A percentile compares a stretch with the other conserved stretches of the same genome.
Conservation (phyloP, 768 basidiomycete species). For the Zangia roseola region DNA sequence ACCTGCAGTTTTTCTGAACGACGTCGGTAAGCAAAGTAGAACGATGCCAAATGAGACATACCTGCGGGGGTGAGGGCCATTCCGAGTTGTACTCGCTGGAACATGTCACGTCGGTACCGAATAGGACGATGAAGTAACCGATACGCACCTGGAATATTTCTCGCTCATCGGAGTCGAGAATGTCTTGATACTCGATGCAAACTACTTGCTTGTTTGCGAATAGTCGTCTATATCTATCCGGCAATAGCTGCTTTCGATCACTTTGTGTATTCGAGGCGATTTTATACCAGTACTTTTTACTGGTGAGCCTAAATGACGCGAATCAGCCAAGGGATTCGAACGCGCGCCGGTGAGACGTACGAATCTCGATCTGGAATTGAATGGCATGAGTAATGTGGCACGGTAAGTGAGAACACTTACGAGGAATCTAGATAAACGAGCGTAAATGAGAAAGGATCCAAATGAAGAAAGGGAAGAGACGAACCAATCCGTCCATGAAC, state of each 20-base stretch:
- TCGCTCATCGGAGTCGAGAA: conserved; percentile 55
- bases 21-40: background rate
- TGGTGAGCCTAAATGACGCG: conserved; percentile 4
- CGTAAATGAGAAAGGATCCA: conserved; percentile 2
- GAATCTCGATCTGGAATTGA: conserved; percentile 39
- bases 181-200: conserved; percentile 73
- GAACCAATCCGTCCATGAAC: conserved; percentile 70
- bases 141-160: conserved; percentile 67
- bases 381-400: background rate
- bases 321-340: background rate
- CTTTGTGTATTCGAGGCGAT: conserved; percentile 7
- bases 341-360: conserved; percentile 34
- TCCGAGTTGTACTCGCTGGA: conserved; percentile 72
- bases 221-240: conserved; percentile 51
- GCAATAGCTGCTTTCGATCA: conserved; percentile 40
- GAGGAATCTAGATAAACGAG: conserved; percentile 47
- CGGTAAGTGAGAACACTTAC: conserved; percentile 34
- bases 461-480: conserved; percentile 22
- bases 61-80: conserved; percentile 75
- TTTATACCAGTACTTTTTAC: conserved; percentile 57
- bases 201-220: conserved; percentile 76
- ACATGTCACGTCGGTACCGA: background rate
- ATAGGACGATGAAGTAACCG: background rate
- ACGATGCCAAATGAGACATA: conserved; percentile 16
- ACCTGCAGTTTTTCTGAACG: conserved; percentile 66